Base-by-base conservation (phyloP, 2,329 filamentous ascomycete genomes). In the Apiospora rasikravindrae region DNA sequence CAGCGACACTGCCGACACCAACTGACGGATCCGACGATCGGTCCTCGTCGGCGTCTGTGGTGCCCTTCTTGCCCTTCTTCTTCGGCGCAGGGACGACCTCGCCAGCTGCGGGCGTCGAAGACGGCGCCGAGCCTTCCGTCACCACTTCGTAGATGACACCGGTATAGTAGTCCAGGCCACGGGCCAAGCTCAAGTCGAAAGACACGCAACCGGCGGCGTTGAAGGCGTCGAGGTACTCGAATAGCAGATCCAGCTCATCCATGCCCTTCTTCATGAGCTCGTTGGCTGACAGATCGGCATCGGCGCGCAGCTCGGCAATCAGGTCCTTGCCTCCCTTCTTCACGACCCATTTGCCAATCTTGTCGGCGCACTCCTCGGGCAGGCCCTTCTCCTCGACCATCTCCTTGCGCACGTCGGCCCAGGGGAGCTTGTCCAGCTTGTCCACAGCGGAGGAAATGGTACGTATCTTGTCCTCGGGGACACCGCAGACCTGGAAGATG, bases 311-410 rank as follows among this genome's bases (percentile, higher is more conserved):
- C 71, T 86, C 85, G 44, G 88, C 84, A 40, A 94, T 83, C 57
- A 94, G 85, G 73, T 94, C 91, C 69, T 86, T 86, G 49, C 88
- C 86, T 67, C 92, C 92, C 81, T 91, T 94, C 73, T 87, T 85
- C 73, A 91, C 87, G 8, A 94, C 92, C 79, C 92, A 94, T 76
- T 89, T 88, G 74, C 92, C 91, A 76, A 95, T 94, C 78, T 89
- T 90, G 80, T 94, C 92, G 53, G 93, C 93, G 40, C 93, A 87
- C 22, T 86, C 89, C 19, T 84, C 82, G 53, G 89, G 88, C 0
- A 95, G 85, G 0, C 92, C 92, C 81, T 94, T 95, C 72, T 93
- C 91, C 74, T 93, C 91, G 0, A 89, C 89, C 92, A 95, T 95
- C 80, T 94, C 92, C 78, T 89, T 90, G 77, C 89, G 88, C 66